phyloP scores from a whole-genome alignment of 2,329 filamentous ascomycete species.

The Cercospora sesami region DNA sequence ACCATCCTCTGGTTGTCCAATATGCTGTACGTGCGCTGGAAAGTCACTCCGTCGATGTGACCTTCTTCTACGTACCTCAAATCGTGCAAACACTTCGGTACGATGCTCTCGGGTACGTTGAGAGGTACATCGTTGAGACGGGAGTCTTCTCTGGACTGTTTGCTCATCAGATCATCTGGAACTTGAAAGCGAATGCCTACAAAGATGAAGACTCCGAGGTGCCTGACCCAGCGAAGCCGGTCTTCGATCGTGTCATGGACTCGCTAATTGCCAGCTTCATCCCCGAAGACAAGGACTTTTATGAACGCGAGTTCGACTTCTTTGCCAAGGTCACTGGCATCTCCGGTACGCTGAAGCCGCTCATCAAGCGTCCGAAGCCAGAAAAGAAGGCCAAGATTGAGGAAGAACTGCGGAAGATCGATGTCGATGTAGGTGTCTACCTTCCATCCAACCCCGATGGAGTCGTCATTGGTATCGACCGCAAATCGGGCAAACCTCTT shows the following conservation, averaged over 20 bases:
- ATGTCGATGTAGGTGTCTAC: constrained; percentile 96
- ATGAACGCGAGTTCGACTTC: constrained; percentile 94
- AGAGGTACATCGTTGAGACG: constrained; percentile 94
- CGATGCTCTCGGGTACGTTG: constrained; percentile 89
- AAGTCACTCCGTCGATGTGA: constrained; percentile 91
- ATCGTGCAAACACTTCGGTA: constrained; percentile 95
- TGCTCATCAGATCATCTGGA: constrained; percentile 99
- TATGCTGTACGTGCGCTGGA: constrained; percentile 96
- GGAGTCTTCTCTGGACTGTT: constrained; percentile 97
- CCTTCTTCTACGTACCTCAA: constrained; percentile 98
- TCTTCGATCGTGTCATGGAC: constrained; percentile 83
- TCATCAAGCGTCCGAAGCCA: constrained; percentile 86
- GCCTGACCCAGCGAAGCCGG: constrained; percentile 91
- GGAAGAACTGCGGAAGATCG: constrained; percentile 94
- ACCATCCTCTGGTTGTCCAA: constrained; percentile 90
- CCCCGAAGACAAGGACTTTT: constrained; percentile 75
- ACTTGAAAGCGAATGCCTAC: constrained; percentile 98
- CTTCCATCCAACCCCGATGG: constrained; percentile 96
- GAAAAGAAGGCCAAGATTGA: constrained; percentile 99
- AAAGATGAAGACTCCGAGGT: constrained; percentile 92
- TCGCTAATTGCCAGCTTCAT: constrained; percentile 83
- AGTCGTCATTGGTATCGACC: constrained; percentile 94
- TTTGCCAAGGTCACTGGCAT: constrained; percentile 95
- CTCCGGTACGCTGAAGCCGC: constrained; percentile 91
- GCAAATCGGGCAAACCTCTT: constrained; percentile 94